Conservation (phyloP, 2,329 filamentous ascomycete species). For the Xylaria polymorpha region DNA sequence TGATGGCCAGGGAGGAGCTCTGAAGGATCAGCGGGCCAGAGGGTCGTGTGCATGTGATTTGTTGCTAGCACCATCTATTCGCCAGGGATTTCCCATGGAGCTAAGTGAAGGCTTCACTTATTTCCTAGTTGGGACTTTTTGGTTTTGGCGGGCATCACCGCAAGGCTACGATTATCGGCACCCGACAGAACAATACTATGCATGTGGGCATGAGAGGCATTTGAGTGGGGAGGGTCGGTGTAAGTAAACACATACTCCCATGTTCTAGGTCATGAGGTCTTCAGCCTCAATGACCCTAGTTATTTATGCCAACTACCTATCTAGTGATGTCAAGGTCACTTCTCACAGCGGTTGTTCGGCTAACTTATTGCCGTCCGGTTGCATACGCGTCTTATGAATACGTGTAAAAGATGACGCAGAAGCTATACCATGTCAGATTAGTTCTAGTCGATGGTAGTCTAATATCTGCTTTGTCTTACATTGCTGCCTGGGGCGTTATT, state of each 20-base stretch:
- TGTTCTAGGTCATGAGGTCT: neutral
- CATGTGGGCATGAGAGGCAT: neutral
- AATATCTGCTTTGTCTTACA: too few relatives aligned
- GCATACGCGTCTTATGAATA: neutral
- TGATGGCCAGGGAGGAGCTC: neutral
- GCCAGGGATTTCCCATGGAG: slow-evolving; percentile 1
- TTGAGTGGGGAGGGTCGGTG: neutral
- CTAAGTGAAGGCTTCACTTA: neutral
- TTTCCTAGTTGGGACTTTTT: neutral
- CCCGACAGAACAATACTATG: neutral
- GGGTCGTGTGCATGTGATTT: slow-evolving; percentile 11
- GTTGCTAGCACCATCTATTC: neutral
- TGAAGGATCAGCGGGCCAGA: slow-evolving; percentile 16
- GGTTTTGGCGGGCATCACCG: neutral
- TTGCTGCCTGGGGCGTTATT: too few relatives aligned
- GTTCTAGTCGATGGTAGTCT: too few relatives aligned
- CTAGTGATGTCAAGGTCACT: neutral
- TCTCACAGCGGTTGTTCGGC: neutral
- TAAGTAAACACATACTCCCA: neutral
- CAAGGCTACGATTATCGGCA: neutral
- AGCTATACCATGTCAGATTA: neutral
- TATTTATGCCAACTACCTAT: neutral
- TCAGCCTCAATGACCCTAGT: slow-evolving; percentile 5
- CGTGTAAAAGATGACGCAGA: neutral
- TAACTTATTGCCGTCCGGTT: neutral